Evolutionary conservation across 805 yeast genomes (phyloP), one percentile per base, ranked within the genome.

Genomic region (Starmera pachycereana): DNA sequence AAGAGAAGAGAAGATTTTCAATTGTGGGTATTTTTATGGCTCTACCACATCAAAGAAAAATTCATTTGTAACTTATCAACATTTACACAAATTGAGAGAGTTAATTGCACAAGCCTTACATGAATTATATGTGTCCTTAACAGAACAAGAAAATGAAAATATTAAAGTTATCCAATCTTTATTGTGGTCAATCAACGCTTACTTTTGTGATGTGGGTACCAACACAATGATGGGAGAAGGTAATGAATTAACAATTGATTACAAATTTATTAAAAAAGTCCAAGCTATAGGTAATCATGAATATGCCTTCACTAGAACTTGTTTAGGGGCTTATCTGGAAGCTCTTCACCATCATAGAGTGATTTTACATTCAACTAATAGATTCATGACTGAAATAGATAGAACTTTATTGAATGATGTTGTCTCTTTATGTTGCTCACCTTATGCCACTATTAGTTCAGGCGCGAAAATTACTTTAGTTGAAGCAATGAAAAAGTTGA

Each of bases 121-220:
- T 52, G 63, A 65, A 6, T 56, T 84, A 5, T 72, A 68, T 40
- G 50, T 58, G 8, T 71, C 69, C 46, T 58, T 87, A 41, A 50
- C 60, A 7, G 56, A 64, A 2, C 60, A 72, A 37, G 71, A 70
- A 35, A 77, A 72, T 33, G 87, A 84, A 44, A 81, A 85, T 44
- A 72, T 82, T 8, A 72, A 74, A 11, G 54, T 82, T 6, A 71
- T 79, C 53, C 76, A 76, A 44, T 73, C 76, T 36, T 67, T 81
- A 29, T 60, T 87, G 29, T 74, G 76, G 51, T 78, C 81, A 4
- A 54, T 81, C 35, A 76, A 81, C 45, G 74, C 81, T 7, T 92
- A 94, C 86, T 79, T 81, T 49, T 68, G 81, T 22, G 92, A 87
- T 53, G 81, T 81, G 22, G 95, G 95, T 2, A 70, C 74, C 40